Evolutionary conservation across 495 filamentous ascomycete species (phyloP).

Genomic region (Neurospora sp.): DNA sequence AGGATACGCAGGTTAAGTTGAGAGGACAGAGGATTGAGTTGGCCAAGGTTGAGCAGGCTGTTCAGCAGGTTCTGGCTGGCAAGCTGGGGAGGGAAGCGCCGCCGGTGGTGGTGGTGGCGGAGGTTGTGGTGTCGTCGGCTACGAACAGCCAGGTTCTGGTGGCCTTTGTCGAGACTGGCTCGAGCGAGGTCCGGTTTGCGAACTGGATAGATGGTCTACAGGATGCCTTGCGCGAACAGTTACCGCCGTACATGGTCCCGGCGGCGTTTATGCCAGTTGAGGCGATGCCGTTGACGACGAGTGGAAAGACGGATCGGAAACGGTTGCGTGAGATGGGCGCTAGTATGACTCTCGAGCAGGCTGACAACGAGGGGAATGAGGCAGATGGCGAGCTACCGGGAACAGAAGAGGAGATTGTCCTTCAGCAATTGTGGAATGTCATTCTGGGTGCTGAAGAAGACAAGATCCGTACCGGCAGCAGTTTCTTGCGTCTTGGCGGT

Average conservation of each 20-base stretch:
- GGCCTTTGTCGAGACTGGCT: neutral
- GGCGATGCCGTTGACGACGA: constrained; percentile 38
- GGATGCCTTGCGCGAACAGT: neutral
- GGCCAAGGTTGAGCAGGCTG: constrained; percentile 22
- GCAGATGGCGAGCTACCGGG: constrained; percentile 4
- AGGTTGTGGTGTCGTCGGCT: constrained; percentile 19
- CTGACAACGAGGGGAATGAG: neutral
- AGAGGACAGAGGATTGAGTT: constrained; percentile 31
- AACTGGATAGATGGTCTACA: neutral
- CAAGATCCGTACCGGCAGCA: constrained; percentile 26
- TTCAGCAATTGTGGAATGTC: constrained; percentile 37
- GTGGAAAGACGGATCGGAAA: constrained; percentile 48
- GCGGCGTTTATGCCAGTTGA: constrained; percentile 43
- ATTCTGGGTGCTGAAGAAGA: constrained; percentile 28
- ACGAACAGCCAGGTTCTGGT: constrained; percentile 1
- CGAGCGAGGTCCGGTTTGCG: neutral
- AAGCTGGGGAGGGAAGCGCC: neutral
- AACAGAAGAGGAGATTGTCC: constrained; percentile 22
- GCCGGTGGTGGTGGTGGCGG: constrained; percentile 11
- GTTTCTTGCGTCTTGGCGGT: constrained; percentile 41
- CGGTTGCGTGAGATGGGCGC: constrained; percentile 17
- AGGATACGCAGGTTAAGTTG: constrained; percentile 34
- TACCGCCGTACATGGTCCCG: constrained; percentile 47
- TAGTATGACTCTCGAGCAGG: constrained; percentile 2
- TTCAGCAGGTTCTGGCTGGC: constrained; percentile 3